Conservation (phyloP, 2,329 filamentous ascomycete genomes). For the Fusarium domesticum region DNA sequence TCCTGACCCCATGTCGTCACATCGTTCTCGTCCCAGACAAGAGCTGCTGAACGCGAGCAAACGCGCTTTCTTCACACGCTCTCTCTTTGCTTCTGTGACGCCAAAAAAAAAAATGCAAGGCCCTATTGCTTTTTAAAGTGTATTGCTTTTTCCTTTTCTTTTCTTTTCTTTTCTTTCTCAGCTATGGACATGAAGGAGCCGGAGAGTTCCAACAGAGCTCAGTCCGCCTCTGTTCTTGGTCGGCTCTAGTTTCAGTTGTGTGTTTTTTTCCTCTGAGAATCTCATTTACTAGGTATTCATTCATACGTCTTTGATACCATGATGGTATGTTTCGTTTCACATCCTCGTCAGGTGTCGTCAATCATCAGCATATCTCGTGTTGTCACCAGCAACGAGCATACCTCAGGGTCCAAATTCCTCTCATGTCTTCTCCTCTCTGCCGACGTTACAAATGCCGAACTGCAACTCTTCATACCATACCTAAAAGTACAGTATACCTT, state of each 20-base stretch:
- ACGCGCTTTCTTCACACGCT: not conserved
- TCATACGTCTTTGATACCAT: not conserved
- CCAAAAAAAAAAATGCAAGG: not conserved
- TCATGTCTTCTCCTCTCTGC: not conserved
- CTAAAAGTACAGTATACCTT: too few relatives aligned
- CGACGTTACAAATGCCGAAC: not conserved
- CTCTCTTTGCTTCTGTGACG: conserved; percentile 10
- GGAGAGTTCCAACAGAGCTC: not conserved
- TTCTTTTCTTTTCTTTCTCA: not conserved
- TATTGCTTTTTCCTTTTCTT: not conserved
- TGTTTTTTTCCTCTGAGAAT: not conserved
- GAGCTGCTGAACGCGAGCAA: conserved; percentile 1
- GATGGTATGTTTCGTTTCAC: conserved; percentile 8
- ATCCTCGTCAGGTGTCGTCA: conserved; percentile 4
- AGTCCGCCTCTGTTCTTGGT: not conserved
- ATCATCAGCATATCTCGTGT: not conserved
- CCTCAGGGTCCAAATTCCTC: not conserved
- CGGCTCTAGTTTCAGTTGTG: not conserved
- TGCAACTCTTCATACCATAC: too few relatives aligned
- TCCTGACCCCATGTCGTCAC: conserved; percentile 26
- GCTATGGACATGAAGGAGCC: not conserved
- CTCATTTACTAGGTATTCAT: too few relatives aligned
- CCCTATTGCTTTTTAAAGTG: not conserved
- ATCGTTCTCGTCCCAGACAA: too few relatives aligned
- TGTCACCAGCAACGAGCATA: conserved; percentile 9